phyloP scores from a whole-genome alignment of 139 green algal species.

The Zygnema cylindricum region DNA sequence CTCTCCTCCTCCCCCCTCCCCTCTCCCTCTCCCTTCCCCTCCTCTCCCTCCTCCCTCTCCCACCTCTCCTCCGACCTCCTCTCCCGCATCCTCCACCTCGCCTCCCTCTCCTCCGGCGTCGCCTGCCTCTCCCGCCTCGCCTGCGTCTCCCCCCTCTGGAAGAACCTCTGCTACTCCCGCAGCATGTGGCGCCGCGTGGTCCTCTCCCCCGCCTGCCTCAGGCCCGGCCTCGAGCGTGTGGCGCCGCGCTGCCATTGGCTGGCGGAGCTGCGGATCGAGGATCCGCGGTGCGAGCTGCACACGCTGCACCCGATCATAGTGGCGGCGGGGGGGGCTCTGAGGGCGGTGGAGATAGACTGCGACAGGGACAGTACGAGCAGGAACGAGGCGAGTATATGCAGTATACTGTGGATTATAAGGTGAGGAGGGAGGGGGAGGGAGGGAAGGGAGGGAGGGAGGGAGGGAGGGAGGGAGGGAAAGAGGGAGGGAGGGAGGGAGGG shows the following conservation, averaged over 20 bases:
- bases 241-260: slow-evolving; percentile 8
- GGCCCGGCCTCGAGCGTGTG: slow-evolving; percentile 13
- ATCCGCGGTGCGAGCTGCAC: slow-evolving; percentile 49
- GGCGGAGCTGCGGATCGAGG: slow-evolving; percentile 37
- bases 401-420: slow-evolving; percentile 43
- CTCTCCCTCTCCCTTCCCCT: not conserved
- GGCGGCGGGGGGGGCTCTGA: not conserved
- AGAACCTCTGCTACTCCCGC: slow-evolving; percentile 6
- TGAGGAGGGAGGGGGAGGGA: not conserved
- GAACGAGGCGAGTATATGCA: slow-evolving; percentile 46
- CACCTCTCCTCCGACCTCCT: slow-evolving; percentile 33
- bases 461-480: not conserved
- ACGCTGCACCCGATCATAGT: slow-evolving; percentile 44
- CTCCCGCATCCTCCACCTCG: slow-evolving; percentile 27
- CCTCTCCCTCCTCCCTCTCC: not conserved
- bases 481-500: not conserved
- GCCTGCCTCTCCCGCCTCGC: slow-evolving; percentile 20
- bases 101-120: not conserved
- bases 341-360: slow-evolving; percentile 29
- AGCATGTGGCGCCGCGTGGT: slow-evolving; percentile 23
- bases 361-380: slow-evolving; percentile 40
- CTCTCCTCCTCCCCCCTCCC: not conserved
- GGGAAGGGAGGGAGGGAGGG: not conserved
- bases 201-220: not conserved
- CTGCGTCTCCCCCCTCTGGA: slow-evolving; percentile 28